phyloP scores from a whole-genome alignment of 2,329 filamentous ascomycete species.

The Pyrenochaeta sp. region DNA sequence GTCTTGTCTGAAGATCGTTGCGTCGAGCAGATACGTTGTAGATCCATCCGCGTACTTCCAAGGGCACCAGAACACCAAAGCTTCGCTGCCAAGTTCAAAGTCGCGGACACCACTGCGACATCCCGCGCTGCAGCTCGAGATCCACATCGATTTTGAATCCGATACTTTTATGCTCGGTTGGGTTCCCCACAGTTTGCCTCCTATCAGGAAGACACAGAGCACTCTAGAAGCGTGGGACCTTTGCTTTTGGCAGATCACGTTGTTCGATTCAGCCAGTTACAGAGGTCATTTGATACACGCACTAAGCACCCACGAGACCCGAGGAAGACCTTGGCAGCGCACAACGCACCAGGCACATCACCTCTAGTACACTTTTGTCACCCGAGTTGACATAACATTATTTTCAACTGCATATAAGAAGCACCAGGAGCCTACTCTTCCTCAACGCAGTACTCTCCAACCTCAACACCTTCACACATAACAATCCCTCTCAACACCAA shows the following conservation, averaged over 20 bases:
- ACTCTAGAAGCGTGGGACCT: constrained; percentile 9
- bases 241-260: constrained; percentile 17
- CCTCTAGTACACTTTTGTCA: constrained; percentile 9
- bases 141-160: constrained; percentile 18
- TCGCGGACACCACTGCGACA: constrained; percentile 37
- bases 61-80: too few species aligned
- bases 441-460: constrained; percentile 13
- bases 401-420: constrained; percentile 22
- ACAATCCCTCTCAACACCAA: neutral
- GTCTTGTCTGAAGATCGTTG: constrained; percentile 20
- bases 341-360: constrained; percentile 14
- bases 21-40: too few species aligned
- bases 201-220: constrained; percentile 23
- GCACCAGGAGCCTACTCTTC: constrained; percentile 13
- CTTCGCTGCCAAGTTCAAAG: constrained; percentile 27
- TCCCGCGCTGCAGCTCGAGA: constrained; percentile 35
- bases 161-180: constrained; percentile 15
- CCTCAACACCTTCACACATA: constrained; percentile 6
- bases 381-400: constrained; percentile 8
- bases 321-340: constrained; percentile 30
- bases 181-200: constrained; percentile 4
- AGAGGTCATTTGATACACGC: constrained; percentile 33
- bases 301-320: too few species aligned
- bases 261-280: constrained; percentile 25
- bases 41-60: too few species aligned